Evolutionary conservation across 768 basidiomycete species (phyloP), one percentile per base, ranked within the genome.

Genomic region (Leccinum boreale): DNA sequence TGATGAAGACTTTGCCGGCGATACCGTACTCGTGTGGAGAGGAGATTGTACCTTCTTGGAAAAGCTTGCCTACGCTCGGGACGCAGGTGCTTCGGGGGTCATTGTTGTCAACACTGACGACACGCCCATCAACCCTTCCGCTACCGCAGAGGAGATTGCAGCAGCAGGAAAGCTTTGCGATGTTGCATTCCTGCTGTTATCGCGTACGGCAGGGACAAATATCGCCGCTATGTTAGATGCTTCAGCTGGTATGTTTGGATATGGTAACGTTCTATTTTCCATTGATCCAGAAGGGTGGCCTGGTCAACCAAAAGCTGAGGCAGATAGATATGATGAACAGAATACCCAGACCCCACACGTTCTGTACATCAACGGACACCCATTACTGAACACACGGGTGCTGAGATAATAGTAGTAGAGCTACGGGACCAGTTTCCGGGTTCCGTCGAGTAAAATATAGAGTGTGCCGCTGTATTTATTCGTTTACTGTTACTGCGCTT

Each of bases 21-120:
- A 78, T 45, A 78, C 83, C 5, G 68, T 94, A 23, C 68, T 97
- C 15, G 77, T 89, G 15, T 78, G 78, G 46, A 82, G 96, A 28
- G 96, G 96, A 5, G 82, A 79, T 5, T 98, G 96, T 71, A 88
- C 93, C 9, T 98, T 98, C 74, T 72, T 92, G 14, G 82, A 91
- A 62, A 99, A 99, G 74, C 78, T 95, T 15, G 51, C 84, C 12
- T 61, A 79, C 47, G 94, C 94, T 5, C 79, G 80, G 17, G 73
- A 78, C 9, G 89, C 86, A 1, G 87, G 84, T 1, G 92, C 93
- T 5, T 80, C 81, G 0, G 95, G 92, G 1, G 83, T 94, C 9
- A 73, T 98, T 14, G 85, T 96, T 45, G 74, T 90, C 66, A 87
- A 83, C 67, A 77, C 85, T 57, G 80, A 85, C 28, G 85, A 90